Conservation (phyloP, 495 filamentous ascomycete species). For the Alectoria sarmentosa region DNA sequence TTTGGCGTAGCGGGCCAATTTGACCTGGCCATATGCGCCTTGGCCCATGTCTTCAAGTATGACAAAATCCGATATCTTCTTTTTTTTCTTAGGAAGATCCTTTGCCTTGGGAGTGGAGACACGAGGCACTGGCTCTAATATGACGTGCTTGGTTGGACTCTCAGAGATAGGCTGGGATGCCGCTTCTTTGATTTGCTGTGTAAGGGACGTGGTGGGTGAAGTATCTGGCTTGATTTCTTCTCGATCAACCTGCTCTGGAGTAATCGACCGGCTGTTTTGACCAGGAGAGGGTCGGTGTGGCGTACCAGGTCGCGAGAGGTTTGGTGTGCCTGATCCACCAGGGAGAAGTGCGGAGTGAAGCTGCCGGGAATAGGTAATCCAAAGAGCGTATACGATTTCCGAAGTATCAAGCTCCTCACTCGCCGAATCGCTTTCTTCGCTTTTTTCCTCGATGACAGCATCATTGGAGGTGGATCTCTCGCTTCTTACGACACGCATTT, state of each 20-base stretch:
- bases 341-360: constrained; percentile 64
- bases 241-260: constrained; percentile 24
- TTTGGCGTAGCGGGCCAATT: constrained; percentile 84
- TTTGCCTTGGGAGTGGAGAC: constrained; percentile 27
- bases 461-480: constrained; percentile 46
- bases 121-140: constrained; percentile 30
- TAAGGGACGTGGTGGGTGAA: constrained; percentile 53
- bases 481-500: constrained; percentile 91
- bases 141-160: constrained; percentile 39
- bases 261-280: constrained; percentile 49
- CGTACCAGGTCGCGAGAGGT: constrained; percentile 55
- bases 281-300: constrained; percentile 72
- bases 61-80: constrained; percentile 80
- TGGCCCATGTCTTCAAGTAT: constrained; percentile 98
- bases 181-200: constrained; percentile 68
- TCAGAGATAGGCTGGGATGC: constrained; percentile 48
- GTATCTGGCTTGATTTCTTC: constrained; percentile 44
- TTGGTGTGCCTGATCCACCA: constrained; percentile 49
- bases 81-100: constrained; percentile 49
- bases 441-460: constrained; percentile 35
- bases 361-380: constrained; percentile 94
- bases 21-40: constrained; percentile 96
- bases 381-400: constrained; percentile 88
- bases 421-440: constrained; percentile 35
- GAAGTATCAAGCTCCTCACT: constrained; percentile 45